Conservation (phyloP, 1,139 yeast genomes). For the Protomyces macrosporus region DNA sequence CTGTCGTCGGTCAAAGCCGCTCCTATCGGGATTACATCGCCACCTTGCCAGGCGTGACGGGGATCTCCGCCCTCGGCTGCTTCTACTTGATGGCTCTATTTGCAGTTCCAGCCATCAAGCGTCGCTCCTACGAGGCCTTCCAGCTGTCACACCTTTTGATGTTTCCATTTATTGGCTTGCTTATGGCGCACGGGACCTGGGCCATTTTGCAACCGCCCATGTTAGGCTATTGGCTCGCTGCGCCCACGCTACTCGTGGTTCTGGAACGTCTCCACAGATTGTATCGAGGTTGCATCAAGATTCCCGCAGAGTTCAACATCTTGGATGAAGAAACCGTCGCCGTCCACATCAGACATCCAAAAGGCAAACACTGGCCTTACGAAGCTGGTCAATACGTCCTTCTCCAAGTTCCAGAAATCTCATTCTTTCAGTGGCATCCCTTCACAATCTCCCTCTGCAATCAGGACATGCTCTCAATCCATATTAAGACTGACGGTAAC, state of each 20-base stretch:
- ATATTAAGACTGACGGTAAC: constrained; percentile 2
- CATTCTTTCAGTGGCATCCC: constrained; percentile 16
- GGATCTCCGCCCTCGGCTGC: neutral
- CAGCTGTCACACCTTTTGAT: constrained; percentile 4
- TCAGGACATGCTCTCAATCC: neutral
- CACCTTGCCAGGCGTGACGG: constrained; percentile 6
- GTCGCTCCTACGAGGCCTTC: constrained; percentile 1
- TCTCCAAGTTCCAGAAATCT: constrained; percentile 3
- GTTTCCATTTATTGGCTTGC: constrained; percentile 9
- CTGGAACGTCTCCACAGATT: neutral
- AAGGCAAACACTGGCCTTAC: neutral
- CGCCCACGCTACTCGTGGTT: neutral
- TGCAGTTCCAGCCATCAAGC: neutral
- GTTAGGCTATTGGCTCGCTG: constrained; percentile 15
- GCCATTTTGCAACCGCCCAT: constrained; percentile 9
- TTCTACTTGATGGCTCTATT: neutral
- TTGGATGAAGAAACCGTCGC: neutral
- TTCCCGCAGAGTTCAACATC: neutral
- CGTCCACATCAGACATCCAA: neutral
- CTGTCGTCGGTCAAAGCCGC: neutral
- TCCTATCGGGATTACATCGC: neutral
- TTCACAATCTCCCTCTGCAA: constrained; percentile 6
- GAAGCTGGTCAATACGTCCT: constrained; percentile 10
- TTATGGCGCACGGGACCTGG: constrained; percentile 9
- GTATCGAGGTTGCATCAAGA: neutral